Evolutionary conservation across 2,329 filamentous ascomycete genomes (phyloP), one percentile per base, ranked within the genome.

Genomic region (Botrytis fragariae): DNA sequence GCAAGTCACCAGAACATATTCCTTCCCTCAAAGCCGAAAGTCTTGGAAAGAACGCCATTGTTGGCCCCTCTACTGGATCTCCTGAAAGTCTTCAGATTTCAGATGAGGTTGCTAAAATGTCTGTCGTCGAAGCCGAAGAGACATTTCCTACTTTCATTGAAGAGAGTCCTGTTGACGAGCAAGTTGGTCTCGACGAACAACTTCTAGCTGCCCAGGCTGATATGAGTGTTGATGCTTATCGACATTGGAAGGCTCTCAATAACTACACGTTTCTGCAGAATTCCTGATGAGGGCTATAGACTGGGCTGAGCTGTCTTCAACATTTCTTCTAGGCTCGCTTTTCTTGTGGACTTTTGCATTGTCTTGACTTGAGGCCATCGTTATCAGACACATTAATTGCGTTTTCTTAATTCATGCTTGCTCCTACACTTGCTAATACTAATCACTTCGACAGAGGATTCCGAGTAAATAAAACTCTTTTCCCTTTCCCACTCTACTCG

Each of bases 11-110:
- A 68, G 29, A 42, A 12, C 25, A 57, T 7, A 6, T 57, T 32
- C 54, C 37, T 42, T n/a, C n/a, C 5, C 48, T 57, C n/a, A 39
- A n/a, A 32, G 35, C 65, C 48, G 10, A 68, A 57, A 22, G 9
- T 20, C 29, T n/a, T 32, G 65, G 35, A 57, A 57, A 57, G 9
- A 29, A 42, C 3, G 1, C 35, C n/a, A 10, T n/a, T 16, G 48
- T 39, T 57, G 22, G 35, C 65, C n/a, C 29, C 5, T 42, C 65
- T n/a, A 57, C n/a, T 29, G 65, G 37, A 68, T 54, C 18, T 12
- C 29, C 35, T 42, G 48, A 42, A 57, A 57, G 48, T 68, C 16
- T 68, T 68, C 65, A 68, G 45, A 57, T 20, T 22, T 68, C 48
- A 68, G 48, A 57, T 57, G 48, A 42, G 7, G 48, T 57, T 57